Evolutionary conservation across 305 asterid species (phyloP).

Genomic region (Fraxinus floribunda): DNA sequence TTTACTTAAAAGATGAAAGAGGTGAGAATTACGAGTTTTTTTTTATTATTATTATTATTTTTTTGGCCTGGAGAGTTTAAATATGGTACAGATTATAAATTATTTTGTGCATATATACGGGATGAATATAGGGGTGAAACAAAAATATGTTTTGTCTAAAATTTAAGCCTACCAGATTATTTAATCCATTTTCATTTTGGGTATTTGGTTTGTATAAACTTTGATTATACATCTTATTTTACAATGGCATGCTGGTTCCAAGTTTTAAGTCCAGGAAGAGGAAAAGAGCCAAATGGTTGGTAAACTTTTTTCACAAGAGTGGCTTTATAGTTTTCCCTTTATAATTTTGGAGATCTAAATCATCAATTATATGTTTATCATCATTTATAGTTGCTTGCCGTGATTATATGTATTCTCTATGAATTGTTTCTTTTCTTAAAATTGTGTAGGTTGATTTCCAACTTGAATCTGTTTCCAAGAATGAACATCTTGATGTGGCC

Average conservation of each 20-base stretch:
- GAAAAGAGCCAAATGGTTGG: constrained; percentile 81
- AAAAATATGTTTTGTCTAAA: background rate
- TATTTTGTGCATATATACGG: background rate
- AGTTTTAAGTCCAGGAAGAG: constrained; percentile 78
- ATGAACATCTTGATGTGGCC: constrained; percentile 98
- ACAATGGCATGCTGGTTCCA: constrained; percentile 23
- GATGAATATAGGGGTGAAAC: background rate
- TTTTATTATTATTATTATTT: too few relatives aligned
- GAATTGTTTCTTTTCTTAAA: constrained; percentile 16
- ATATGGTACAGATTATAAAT: background rate
- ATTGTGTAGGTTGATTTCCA: constrained; percentile 62
- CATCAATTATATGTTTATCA: background rate
- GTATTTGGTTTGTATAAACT: background rate
- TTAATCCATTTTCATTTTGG: background rate
- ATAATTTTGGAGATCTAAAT: constrained; percentile 8
- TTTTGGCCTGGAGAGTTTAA: background rate
- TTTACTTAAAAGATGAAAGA: too few relatives aligned
- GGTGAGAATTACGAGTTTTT: too few relatives aligned
- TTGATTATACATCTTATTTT: background rate
- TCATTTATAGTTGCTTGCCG: background rate
- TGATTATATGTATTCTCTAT: background rate
- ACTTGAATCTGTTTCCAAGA: constrained; percentile 89
- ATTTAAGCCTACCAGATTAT: background rate
- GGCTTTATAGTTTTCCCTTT: constrained; percentile 42
- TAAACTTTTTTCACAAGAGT: constrained; percentile 71